Conservation (phyloP, 148 eudicot genomes). For the Silene uniflora region DNA sequence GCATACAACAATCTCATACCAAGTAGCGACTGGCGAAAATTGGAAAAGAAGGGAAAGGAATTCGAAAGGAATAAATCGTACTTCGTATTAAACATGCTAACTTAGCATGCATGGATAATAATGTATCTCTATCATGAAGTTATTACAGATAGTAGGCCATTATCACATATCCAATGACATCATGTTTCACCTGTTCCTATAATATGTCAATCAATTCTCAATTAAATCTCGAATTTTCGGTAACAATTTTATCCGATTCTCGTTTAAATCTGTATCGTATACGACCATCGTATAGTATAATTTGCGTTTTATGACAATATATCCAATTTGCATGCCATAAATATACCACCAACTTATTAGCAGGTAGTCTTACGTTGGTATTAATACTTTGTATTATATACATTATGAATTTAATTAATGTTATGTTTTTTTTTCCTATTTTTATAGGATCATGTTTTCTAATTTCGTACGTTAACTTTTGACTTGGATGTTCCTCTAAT, state of each 20-base stretch:
- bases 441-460: not conserved
- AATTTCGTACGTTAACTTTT: not conserved
- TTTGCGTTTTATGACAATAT: not conserved
- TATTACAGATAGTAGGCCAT: conserved; percentile 19
- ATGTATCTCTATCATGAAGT: conserved; percentile 19
- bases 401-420: not conserved
- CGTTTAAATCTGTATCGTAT: too few species aligned
- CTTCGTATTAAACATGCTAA: conserved; percentile 1
- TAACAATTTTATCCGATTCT: not conserved
- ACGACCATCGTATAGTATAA: too few species aligned
- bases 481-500: not conserved
- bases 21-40: not conserved
- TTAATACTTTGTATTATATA: not conserved
- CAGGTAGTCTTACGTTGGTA: not conserved
- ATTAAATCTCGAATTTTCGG: not conserved
- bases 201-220: conserved; percentile 1
- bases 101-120: not conserved
- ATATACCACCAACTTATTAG: not conserved
- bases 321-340: not conserved
- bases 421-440: not conserved
- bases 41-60: not conserved
- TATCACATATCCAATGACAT: conserved; percentile 10
- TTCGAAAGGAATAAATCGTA: not conserved
- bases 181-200: conserved; percentile 14
- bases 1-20: too few species aligned